Percentiles rank a stretch among this genome's conserved stretches.
phyloP scores from a whole-genome alignment of 805 yeast species.

The Metschnikowia gruessii region DNA sequence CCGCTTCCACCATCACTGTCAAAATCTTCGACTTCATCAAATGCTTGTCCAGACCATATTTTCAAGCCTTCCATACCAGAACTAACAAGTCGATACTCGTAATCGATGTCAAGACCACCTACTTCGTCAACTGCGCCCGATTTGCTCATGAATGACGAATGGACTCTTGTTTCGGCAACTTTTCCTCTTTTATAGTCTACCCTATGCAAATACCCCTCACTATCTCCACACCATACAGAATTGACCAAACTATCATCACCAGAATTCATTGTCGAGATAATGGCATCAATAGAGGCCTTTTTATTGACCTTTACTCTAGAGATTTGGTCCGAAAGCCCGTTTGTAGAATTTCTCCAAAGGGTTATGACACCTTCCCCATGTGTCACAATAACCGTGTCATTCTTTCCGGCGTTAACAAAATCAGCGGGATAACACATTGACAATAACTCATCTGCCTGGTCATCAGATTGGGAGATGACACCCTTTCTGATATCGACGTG shows the following conservation, averaged over 20 bases:
- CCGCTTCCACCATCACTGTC: conserved; percentile 5
- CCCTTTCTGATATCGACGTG: conserved; percentile 78
- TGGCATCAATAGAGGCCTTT: conserved; percentile 71
- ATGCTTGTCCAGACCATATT: conserved; percentile 51
- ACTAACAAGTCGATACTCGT: conserved; percentile 71
- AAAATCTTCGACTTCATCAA: neutral
- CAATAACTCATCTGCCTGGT: conserved; percentile 91
- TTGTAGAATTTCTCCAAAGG: conserved; percentile 74
- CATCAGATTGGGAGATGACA: conserved; percentile 65
- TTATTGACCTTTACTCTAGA: conserved; percentile 67
- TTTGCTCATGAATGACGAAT: conserved; percentile 44
- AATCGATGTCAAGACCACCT: conserved; percentile 71
- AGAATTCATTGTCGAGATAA: conserved; percentile 54
- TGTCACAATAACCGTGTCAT: conserved; percentile 69
- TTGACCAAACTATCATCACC: conserved; percentile 45
- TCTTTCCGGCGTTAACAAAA: conserved; percentile 45
- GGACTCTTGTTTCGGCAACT: conserved; percentile 62
- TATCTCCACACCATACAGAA: conserved; percentile 73
- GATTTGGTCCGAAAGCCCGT: conserved; percentile 72
- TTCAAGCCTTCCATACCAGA: conserved; percentile 81
- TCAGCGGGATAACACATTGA: conserved; percentile 65
- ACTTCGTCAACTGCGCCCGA: conserved; percentile 64
- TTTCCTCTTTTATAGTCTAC: conserved; percentile 64
- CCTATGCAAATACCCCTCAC: conserved; percentile 69
- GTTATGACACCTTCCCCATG: conserved; percentile 91